These are phyloP conservation scores for Lycium ferocissimum DNA, from an alignment of 257 asterid species.

Conservation along the genomic window DNA sequence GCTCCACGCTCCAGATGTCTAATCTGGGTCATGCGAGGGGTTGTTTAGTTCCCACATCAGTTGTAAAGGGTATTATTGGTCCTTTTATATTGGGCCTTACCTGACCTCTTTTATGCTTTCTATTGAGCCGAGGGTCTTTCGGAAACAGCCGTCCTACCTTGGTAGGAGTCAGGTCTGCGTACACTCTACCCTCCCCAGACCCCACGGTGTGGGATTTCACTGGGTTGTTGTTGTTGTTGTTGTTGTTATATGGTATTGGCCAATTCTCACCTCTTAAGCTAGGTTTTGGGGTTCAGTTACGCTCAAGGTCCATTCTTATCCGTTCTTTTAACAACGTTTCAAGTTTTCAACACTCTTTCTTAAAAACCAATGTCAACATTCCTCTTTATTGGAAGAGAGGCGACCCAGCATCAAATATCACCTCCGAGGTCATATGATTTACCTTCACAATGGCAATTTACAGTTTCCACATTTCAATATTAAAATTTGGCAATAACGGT, in stretches of 20 bases:
- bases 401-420: neutral
- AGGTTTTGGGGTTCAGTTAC: neutral
- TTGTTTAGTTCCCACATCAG: neutral
- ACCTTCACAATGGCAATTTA: slow-evolving; percentile 5
- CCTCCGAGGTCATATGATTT: neutral
- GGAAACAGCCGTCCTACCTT: no score
- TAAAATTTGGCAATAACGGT: neutral
- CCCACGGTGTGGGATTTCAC: no score
- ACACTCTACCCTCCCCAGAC: no score
- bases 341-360: neutral
- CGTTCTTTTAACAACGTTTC: neutral
- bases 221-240: no score
- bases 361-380: neutral
- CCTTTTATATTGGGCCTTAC: no score
- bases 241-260: neutral
- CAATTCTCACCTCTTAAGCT: slow-evolving; percentile 4
- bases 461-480: neutral
- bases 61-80: neutral
- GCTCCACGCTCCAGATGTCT: neutral
- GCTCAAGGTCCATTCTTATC: neutral
- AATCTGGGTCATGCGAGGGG: neutral
- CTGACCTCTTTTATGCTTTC: no score
- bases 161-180: no score
- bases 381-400: slow-evolving; percentile 3
- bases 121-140: no score